Evolutionary conservation across 805 yeast species (phyloP).

Genomic region (Hanseniaspora singularis): DNA sequence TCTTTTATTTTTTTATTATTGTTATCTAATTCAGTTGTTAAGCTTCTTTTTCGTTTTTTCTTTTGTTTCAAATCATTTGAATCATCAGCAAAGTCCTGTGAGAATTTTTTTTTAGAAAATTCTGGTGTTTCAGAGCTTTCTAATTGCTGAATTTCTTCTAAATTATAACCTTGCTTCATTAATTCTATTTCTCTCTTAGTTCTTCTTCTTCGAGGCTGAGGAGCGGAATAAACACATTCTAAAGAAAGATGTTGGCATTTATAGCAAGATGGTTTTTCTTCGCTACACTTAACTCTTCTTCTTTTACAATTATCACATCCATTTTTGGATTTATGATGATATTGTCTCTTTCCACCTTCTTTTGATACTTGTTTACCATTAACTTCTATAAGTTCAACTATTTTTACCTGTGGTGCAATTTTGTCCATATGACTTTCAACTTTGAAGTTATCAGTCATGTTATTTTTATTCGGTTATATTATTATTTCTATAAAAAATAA

Average conservation of each 20-base stretch:
- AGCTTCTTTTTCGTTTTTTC: too few species aligned
- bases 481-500: too few species aligned
- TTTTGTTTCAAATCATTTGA: too few species aligned
- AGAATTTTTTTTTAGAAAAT: too few species aligned
- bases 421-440: slow-evolving; percentile 3
- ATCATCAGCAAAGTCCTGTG: too few species aligned
- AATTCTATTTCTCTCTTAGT: slow-evolving; percentile 13
- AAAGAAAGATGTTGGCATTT: slow-evolving; percentile 73
- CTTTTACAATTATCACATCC: slow-evolving; percentile 86
- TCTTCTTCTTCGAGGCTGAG: slow-evolving; percentile 23
- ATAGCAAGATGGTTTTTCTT: slow-evolving; percentile 61
- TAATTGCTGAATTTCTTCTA: background rate
- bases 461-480: too few species aligned
- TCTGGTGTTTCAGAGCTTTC: background rate
- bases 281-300: slow-evolving; percentile 89
- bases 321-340: slow-evolving; percentile 75
- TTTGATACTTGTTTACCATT: slow-evolving; percentile 30
- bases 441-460: background rate
- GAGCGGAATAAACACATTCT: slow-evolving; percentile 50
- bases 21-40: too few species aligned
- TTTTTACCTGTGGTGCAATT: slow-evolving; percentile 20
- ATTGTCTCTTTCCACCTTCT: slow-evolving; percentile 56
- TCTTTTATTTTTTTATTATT: background rate
- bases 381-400: slow-evolving; percentile 29
- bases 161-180: background rate